These are phyloP conservation scores for Neoboletus brunneissimus DNA, from an alignment of 768 basidiomycete species.

Conservation along the genomic window DNA sequence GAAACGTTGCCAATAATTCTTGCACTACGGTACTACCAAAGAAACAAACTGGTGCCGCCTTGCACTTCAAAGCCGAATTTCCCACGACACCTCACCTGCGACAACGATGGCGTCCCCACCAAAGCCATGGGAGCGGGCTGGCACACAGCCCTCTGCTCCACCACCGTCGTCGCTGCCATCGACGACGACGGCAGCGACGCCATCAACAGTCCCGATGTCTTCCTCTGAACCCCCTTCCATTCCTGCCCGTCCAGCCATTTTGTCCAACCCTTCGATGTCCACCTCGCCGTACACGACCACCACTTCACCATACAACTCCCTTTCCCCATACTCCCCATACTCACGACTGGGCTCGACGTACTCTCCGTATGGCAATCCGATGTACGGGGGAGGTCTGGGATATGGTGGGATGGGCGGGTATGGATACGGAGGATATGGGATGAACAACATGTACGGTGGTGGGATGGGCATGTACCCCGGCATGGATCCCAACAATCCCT, in stretches of 20 bases:
- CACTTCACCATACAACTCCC: conserved; percentile 44
- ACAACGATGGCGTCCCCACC: conserved; percentile 75
- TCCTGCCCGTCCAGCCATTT: conserved; percentile 61
- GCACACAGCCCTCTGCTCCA: conserved; percentile 33
- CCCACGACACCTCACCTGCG: conserved; percentile 12
- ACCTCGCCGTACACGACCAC: conserved; percentile 35
- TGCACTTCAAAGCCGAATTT: conserved; percentile 2
- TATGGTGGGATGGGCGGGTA: conserved; percentile 47
- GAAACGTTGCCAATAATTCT: too few relatives aligned
- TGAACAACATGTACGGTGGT: conserved; percentile 47
- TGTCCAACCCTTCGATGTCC: conserved; percentile 40
- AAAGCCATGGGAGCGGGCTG: conserved; percentile 83
- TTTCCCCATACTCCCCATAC: conserved; percentile 47
- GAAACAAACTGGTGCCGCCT: too few relatives aligned
- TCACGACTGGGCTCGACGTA: conserved; percentile 36
- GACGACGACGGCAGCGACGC: conserved; percentile 17
- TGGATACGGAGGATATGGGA: conserved; percentile 46
- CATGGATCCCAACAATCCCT: conserved; percentile 52
- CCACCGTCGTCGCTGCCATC: conserved; percentile 24
- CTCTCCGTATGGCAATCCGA: conserved; percentile 32
- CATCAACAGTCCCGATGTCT: conserved; percentile 23
- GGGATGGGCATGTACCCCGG: conserved; percentile 38
- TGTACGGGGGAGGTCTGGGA: conserved; percentile 33
- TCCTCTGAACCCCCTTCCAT: conserved; percentile 42
- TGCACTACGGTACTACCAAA: too few relatives aligned